Evolutionary conservation across 202 grass and related monocot genomes (phyloP).

Genomic region (Miscanthus sacchariflorus): DNA sequence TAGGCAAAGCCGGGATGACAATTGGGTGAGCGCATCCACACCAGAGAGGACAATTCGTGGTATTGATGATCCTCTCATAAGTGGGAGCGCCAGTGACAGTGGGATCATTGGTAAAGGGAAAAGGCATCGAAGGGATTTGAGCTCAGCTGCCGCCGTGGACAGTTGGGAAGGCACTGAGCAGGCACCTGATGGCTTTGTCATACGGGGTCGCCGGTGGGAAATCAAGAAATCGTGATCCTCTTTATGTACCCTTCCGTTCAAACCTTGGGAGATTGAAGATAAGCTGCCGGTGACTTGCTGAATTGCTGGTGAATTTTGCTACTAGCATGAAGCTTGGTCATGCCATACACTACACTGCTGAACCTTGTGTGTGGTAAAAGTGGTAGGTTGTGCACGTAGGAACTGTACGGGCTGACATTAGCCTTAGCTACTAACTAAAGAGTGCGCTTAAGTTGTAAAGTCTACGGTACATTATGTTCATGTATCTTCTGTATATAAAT

Average conservation of each 20-base stretch:
- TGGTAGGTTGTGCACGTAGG: neutral
- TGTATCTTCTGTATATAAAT: neutral
- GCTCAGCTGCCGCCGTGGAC: slow-evolving; percentile 42
- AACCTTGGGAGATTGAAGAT: neutral
- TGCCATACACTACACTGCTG: neutral
- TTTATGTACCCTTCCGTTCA: neutral
- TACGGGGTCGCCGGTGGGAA: slow-evolving; percentile 58
- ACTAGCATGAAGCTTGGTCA: neutral
- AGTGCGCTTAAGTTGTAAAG: neutral
- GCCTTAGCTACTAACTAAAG: neutral
- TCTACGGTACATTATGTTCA: neutral
- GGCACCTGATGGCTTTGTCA: slow-evolving; percentile 45
- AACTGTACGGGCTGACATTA: slow-evolving; percentile 18
- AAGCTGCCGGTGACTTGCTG: neutral
- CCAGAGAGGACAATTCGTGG: slow-evolving; percentile 57
- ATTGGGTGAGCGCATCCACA: slow-evolving; percentile 54
- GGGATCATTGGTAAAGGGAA: slow-evolving; percentile 49
- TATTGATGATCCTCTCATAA: slow-evolving; percentile 81
- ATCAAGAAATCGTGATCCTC: slow-evolving; percentile 45
- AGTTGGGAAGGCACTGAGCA: slow-evolving; percentile 59
- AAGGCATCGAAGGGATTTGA: slow-evolving; percentile 42
- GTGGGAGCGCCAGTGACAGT: slow-evolving; percentile 69
- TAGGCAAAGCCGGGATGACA: slow-evolving; percentile 68
- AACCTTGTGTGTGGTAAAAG: neutral
- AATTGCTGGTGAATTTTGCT: slow-evolving; percentile 41